Conservation (phyloP, 805 yeast genomes). For the Candida ponderosae region DNA sequence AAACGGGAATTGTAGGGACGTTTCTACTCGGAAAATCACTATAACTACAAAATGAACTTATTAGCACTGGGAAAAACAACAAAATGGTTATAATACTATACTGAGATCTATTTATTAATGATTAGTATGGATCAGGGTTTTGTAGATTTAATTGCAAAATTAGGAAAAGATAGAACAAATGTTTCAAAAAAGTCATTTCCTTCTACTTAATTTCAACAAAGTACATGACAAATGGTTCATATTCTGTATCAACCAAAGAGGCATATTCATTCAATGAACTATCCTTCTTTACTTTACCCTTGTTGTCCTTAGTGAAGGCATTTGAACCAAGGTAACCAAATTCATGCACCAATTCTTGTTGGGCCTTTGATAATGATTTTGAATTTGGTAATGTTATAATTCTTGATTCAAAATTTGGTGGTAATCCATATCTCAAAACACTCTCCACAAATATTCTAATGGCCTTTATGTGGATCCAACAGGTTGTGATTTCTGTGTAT, state of each 20-base stretch:
- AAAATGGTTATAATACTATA: no score
- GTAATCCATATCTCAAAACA: conserved; percentile 92
- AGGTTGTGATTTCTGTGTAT: conserved; percentile 75
- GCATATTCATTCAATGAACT: conserved; percentile 76
- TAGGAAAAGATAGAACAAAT: no score
- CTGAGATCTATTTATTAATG: no score
- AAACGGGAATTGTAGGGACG: no score
- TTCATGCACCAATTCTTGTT: conserved; percentile 59
- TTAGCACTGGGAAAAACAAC: no score
- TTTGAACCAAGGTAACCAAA: conserved; percentile 91
- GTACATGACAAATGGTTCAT: conserved; percentile 92
- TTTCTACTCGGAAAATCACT: no score
- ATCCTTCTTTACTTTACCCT: conserved; percentile 60
- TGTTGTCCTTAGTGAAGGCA: conserved; percentile 64
- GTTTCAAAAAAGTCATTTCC: neutral
- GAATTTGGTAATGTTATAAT: conserved; percentile 36
- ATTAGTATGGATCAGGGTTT: no score
- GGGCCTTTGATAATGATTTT: conserved; percentile 46
- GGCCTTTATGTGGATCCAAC: conserved; percentile 87
- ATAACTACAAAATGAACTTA: no score
- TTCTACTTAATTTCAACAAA: conserved; percentile 34
- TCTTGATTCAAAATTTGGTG: conserved; percentile 73
- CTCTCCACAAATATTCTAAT: conserved; percentile 87
- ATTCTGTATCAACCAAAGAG: conserved; percentile 86
- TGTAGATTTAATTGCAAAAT: no score